Base-by-base conservation (phyloP, 2,329 filamentous ascomycete species). In the Taxawa tesnikishii region DNA sequence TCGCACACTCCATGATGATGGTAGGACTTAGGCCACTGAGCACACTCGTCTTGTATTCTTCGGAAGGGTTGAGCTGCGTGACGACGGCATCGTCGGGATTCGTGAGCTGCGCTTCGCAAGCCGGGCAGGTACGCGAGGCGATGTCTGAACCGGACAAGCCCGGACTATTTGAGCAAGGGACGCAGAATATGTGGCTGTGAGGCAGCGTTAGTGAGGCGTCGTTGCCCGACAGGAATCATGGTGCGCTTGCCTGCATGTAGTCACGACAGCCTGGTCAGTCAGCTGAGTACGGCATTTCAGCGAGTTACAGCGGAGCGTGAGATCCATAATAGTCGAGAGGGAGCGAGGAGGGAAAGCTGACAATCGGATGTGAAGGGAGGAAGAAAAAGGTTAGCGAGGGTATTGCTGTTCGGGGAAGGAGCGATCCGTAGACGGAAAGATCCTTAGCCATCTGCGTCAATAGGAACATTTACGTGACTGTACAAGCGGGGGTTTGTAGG, bases 31-130 rank as follows among this genome's bases (percentile, higher is more conserved):
- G 60, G 0, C 88, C 88, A 47, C 82, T 84, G 8, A 94, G 63
- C 1, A 92, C 72, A 38, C 78, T 87, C 0, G 82, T 84, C 55
- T 93, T 93, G 63, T 90, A 93, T 43, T 92, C 84, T 47, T 94
- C 87, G 0, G 75, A 77, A 0, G 84, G 84, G 38, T 78, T 81
- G 25, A 94, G 65, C 17, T 75, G 68, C 1, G 78, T 71, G 13
- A 78, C 64, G 7, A 81, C 73, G 4, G 76, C 81, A 58, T 92
- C 83, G 44, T 92, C 80, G 0, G 74, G 74, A 40, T 78, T 80
- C 6, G 62, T 59, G 3, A 94, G 67, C 6, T 66, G 65, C 3
- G 73, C 69, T 19, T 72, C 63, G 49, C 88, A 96, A 15, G 81
- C 83, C 33, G 84, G 87, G 50, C 87, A 96, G 2, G 59, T 59